Evolutionary conservation across 2,329 filamentous ascomycete genomes (phyloP).

Genomic region (Didymella lethalis): DNA sequence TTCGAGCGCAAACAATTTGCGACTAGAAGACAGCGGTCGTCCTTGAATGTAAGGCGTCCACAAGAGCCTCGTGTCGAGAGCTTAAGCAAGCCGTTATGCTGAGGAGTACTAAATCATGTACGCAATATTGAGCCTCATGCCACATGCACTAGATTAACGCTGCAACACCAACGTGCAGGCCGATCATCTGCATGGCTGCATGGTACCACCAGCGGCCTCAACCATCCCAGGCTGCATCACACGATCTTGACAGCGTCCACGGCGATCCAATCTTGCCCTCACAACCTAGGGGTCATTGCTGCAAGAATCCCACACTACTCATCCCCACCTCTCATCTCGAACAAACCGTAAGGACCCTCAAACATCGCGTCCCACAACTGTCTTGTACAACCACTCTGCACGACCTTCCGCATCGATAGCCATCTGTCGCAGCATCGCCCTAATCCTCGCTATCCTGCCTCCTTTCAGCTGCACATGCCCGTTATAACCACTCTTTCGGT

Average conservation of each 20-base stretch:
- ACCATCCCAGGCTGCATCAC: constrained; percentile 18
- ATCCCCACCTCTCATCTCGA: background rate
- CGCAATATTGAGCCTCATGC: constrained; percentile 10
- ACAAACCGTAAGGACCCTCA: background rate
- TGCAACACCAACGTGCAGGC: constrained; percentile 12
- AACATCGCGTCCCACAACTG: constrained; percentile 9
- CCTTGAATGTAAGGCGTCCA: background rate
- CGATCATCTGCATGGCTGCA: constrained; percentile 23
- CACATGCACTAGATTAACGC: constrained; percentile 5
- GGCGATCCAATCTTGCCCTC: constrained; percentile 10
- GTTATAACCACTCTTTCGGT: constrained; percentile 9
- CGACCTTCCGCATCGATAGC: constrained; percentile 17
- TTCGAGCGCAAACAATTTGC: constrained; percentile 21
- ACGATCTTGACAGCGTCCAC: background rate
- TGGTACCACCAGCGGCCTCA: constrained; percentile 15
- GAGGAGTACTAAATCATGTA: background rate
- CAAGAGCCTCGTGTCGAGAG: constrained; percentile 3
- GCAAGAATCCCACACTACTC: background rate
- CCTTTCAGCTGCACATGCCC: constrained; percentile 25
- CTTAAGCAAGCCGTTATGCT: background rate
- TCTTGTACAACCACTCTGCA: constrained; percentile 15
- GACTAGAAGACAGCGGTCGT: background rate
- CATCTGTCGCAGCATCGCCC: constrained; percentile 18
- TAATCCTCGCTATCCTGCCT: constrained; percentile 19
- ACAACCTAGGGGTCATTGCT: background rate